Evolutionary conservation across 176 grass and related monocot genomes (phyloP).

Genomic region (Triticum urartu): DNA sequence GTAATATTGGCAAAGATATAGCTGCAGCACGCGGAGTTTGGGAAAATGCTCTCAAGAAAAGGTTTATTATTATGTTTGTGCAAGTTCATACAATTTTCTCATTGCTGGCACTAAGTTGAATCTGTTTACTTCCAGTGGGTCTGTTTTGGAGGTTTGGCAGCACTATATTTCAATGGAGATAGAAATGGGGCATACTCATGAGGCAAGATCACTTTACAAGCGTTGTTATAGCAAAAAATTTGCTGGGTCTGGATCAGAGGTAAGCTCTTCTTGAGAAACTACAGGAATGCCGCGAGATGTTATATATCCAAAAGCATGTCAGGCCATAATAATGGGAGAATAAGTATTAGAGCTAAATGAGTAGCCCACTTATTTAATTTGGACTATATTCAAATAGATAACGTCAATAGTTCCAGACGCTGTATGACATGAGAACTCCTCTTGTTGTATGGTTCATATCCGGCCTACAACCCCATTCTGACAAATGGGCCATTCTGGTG

Average conservation of each 20-base stretch:
- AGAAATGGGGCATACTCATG: conserved; percentile 63
- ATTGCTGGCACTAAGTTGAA: conserved; percentile 10
- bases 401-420: not conserved
- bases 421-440: not conserved
- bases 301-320: conserved; percentile 1
- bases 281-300: not conserved
- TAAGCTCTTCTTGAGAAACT: conserved; percentile 36
- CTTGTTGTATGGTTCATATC: not conserved
- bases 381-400: not conserved
- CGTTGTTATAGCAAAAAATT: conserved; percentile 89
- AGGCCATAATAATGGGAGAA: not conserved
- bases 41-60: conserved; percentile 85
- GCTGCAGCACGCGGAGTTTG: conserved; percentile 75
- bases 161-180: conserved; percentile 87
- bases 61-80: conserved; percentile 38
- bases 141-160: conserved; percentile 73
- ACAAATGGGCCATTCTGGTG: not conserved
- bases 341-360: not conserved
- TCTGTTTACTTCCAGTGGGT: conserved; percentile 65
- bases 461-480: not conserved
- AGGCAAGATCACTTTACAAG: conserved; percentile 88
- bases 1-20: conserved; percentile 72
- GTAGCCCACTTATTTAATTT: conserved; percentile 2
- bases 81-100: conserved; percentile 13
- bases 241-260: conserved; percentile 85